A percentile compares a stretch with the other conserved stretches of the same genome.
These are phyloP conservation scores for Ascochyta rabiei DNA, from an alignment of 2,329 filamentous ascomycete species.

Conservation along the genomic window DNA sequence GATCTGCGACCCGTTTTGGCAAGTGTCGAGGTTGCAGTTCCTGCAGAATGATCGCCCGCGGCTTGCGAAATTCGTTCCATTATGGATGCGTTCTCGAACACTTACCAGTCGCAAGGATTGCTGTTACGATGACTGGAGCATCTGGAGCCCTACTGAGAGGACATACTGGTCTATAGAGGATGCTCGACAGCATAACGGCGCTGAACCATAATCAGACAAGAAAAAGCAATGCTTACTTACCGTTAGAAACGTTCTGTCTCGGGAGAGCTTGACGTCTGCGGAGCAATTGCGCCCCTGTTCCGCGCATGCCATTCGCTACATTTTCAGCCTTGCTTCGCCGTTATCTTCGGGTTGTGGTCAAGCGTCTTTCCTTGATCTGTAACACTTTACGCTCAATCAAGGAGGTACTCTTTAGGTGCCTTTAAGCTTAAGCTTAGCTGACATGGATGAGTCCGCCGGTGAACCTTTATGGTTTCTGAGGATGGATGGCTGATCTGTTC, in stretches of 20 bases:
- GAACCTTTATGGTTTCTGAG: slow-evolving; percentile 2
- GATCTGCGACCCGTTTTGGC: neutral
- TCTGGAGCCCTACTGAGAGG: neutral
- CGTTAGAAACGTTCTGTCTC: neutral
- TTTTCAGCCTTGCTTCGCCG: slow-evolving; percentile 1
- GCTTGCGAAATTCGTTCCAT: neutral
- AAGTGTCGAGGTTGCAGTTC: neutral
- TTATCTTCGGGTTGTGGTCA: slow-evolving; percentile 37
- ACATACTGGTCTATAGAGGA: neutral
- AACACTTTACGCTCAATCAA: slow-evolving; percentile 31
- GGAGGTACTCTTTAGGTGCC: slow-evolving; percentile 40
- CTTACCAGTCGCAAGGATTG: no score
- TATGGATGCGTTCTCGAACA: neutral
- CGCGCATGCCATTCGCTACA: neutral
- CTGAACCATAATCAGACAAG: neutral
- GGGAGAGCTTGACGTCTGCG: neutral
- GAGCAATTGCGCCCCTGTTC: neutral
- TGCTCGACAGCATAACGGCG: neutral
- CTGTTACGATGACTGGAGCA: neutral
- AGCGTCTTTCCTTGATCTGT: slow-evolving; percentile 38
- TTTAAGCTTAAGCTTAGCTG: slow-evolving; percentile 45
- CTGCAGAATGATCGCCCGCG: neutral
- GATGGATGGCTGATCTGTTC: neutral
- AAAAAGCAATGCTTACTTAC: neutral
- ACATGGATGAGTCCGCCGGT: slow-evolving; percentile 30